Evolutionary conservation across 345 rosid genomes (phyloP).

Genomic region (Eucalyptus brandiana): DNA sequence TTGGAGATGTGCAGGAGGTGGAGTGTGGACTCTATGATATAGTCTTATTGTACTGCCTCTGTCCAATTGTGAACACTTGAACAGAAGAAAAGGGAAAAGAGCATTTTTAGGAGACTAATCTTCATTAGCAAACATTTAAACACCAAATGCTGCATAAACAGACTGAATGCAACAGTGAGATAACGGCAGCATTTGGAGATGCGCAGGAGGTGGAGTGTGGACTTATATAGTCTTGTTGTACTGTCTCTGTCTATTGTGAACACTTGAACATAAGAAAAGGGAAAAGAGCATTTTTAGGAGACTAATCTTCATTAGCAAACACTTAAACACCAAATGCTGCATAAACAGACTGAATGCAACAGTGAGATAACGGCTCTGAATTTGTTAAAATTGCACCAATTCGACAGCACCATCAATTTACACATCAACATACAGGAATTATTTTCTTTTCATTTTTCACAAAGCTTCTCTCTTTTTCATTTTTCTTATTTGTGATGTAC

Average conservation of each 20-base stretch:
- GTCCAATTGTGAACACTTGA: background rate
- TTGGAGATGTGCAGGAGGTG: background rate
- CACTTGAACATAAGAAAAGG: background rate
- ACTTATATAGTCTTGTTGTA: background rate
- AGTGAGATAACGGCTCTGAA: background rate
- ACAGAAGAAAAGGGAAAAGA: background rate
- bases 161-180: background rate
- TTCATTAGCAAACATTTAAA: background rate
- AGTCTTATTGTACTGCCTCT: background rate
- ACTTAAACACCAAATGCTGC: background rate
- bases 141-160: background rate
- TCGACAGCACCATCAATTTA: background rate
- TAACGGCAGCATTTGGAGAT: background rate
- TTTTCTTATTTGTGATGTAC: background rate
- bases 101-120: background rate
- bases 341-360: background rate
- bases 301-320: background rate
- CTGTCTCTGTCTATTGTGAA: background rate
- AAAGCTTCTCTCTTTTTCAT: background rate
- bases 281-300: background rate
- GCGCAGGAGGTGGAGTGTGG: background rate
- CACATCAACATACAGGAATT: background rate
- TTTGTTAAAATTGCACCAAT: background rate
- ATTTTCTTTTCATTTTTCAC: background rate
- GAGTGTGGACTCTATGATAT: background rate